A percentile compares a stretch with the other conserved stretches of the same genome.
Conservation (phyloP, 345 rosid species). For the Corchorus olitorius region DNA sequence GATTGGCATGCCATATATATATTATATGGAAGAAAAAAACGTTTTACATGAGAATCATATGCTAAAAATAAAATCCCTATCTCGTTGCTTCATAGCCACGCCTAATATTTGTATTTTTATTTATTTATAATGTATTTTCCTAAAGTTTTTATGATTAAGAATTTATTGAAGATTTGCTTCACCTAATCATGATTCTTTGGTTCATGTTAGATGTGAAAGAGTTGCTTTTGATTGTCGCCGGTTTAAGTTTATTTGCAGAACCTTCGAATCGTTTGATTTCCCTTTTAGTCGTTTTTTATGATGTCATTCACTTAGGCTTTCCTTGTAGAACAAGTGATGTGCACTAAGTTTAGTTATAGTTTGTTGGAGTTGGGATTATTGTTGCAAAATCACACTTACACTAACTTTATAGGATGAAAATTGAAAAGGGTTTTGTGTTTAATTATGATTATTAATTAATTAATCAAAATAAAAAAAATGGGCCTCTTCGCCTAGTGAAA, state of each 20-base stretch:
- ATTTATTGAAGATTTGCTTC: neutral
- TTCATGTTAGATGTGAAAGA: too few relatives aligned
- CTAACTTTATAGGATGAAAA: neutral
- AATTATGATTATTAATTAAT: too few relatives aligned
- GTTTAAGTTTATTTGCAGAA: neutral
- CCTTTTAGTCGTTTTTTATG: neutral
- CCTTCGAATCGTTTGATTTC: too few relatives aligned
- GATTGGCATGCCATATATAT: neutral
- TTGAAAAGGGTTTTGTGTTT: neutral
- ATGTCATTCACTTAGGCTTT: neutral
- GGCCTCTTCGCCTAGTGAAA: too few relatives aligned
- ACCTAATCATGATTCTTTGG: slow-evolving; percentile 9
- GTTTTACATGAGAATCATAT: neutral
- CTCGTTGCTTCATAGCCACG: neutral
- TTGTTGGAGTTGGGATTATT: neutral
- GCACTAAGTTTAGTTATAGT: neutral
- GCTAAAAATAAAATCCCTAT: neutral
- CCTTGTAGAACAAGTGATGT: slow-evolving; percentile 8
- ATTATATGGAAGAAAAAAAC: neutral
- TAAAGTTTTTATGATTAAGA: neutral
- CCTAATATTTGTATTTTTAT: neutral
- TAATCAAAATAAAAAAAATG: too few relatives aligned
- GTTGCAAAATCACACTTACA: neutral
- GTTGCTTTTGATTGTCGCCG: neutral
- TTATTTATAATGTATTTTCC: neutral